Percentiles rank a stretch among this genome's conserved stretches.
phyloP scores from a whole-genome alignment of 768 basidiomycete genomes.

The Xerocomellus intermedius region DNA sequence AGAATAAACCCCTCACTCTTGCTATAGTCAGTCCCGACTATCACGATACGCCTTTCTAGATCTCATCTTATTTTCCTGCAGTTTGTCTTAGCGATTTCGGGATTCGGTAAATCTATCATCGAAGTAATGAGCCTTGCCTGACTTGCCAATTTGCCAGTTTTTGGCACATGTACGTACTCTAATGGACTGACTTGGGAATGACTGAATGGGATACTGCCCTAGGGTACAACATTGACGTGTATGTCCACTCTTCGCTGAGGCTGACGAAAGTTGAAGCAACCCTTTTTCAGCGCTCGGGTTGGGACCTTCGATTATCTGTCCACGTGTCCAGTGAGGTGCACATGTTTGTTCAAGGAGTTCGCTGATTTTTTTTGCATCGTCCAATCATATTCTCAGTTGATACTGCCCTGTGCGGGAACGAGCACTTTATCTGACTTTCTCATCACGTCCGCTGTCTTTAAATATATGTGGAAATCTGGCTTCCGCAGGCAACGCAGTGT shows the following conservation, averaged over 20 bases:
- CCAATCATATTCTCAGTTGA: background rate
- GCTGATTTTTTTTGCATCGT: background rate
- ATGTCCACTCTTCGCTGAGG: background rate
- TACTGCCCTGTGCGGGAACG: background rate
- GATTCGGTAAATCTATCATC: conserved; percentile 1
- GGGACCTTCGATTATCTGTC: background rate
- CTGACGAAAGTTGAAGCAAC: background rate
- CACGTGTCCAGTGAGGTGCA: conserved; percentile 3
- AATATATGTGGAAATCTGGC: conserved; percentile 20
- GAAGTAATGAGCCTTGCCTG: background rate
- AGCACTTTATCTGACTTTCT: background rate
- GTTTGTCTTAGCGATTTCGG: background rate
- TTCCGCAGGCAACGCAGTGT: conserved; percentile 6
- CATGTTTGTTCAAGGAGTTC: too few relatives aligned
- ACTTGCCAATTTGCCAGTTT: background rate
- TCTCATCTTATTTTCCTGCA: conserved; percentile 1
- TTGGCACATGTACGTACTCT: conserved; percentile 11
- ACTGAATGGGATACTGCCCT: background rate
- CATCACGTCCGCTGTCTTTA: conserved; percentile 4
- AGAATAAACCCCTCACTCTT: conserved; percentile 12
- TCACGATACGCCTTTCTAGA: background rate
- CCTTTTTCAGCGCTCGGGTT: background rate
- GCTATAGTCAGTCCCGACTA: conserved; percentile 5
- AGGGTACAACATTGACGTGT: conserved; percentile 2
- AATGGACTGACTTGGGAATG: background rate